Conservation (phyloP, 345 rosid species). For the Arabis hirsuta region DNA sequence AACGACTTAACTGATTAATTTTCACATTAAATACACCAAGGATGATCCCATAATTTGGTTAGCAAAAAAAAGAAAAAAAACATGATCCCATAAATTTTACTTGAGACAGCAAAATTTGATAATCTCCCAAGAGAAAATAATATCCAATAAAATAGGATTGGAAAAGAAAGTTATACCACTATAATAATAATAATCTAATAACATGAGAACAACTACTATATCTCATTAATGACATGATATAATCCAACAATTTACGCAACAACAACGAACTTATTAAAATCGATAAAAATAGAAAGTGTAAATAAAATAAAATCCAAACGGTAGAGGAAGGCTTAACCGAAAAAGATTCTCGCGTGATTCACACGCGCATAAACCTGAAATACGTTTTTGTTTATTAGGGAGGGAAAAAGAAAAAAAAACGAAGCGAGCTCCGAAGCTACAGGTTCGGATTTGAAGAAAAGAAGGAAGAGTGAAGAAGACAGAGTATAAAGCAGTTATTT, state of each 20-base stretch:
- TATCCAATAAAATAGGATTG: neutral
- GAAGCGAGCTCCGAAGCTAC: conserved; percentile 36
- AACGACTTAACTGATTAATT: too few relatives aligned
- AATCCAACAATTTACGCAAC: conserved; percentile 32
- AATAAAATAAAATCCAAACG: conserved; percentile 26
- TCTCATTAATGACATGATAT: conserved; percentile 18
- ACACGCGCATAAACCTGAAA: conserved; percentile 40
- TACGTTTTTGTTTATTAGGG: conserved; percentile 14
- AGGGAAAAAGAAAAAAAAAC: neutral
- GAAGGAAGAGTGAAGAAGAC: conserved; percentile 31
- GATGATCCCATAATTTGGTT: too few relatives aligned
- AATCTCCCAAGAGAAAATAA: neutral
- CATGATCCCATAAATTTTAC: neutral
- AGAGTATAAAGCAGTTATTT: conserved; percentile 51
- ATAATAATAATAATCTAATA: neutral
- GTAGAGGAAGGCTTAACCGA: conserved; percentile 33
- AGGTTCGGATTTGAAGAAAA: conserved; percentile 40
- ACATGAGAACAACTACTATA: conserved; percentile 11
- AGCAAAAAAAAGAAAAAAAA: too few relatives aligned
- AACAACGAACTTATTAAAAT: conserved; percentile 22
- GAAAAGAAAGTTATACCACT: neutral
- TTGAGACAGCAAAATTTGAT: neutral
- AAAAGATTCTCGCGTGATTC: conserved; percentile 31
- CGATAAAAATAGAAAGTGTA: conserved; percentile 13
- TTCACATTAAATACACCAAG: too few relatives aligned